Evolutionary conservation across 75 land plant species (phyloP).

Genomic region (Picea glauca): DNA sequence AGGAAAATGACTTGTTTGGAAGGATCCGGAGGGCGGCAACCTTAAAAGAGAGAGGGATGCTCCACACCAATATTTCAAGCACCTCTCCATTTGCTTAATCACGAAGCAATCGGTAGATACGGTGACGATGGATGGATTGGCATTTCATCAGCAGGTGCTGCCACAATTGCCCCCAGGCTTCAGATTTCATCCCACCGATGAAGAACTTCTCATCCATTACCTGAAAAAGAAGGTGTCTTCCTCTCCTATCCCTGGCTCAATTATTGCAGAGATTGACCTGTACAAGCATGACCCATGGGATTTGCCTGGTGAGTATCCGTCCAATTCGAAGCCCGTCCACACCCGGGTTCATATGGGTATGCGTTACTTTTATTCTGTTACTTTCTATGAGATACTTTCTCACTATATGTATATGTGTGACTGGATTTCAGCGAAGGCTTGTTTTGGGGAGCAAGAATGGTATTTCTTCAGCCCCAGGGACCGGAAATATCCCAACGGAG

Average conservation of each 20-base stretch:
- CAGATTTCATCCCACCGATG: conserved; percentile 14
- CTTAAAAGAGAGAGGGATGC: not conserved
- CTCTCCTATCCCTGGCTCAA: not conserved
- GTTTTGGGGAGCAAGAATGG: conserved; percentile 54
- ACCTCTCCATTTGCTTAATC: not conserved
- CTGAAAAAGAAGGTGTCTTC: not conserved
- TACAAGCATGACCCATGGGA: conserved; percentile 27
- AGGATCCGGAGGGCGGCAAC: not conserved
- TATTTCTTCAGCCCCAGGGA: conserved; percentile 57
- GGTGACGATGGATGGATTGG: too few species aligned
- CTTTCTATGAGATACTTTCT: too few species aligned
- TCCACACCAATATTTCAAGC: not conserved
- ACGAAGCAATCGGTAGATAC: not conserved
- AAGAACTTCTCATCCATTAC: conserved; percentile 12
- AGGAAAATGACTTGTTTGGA: not conserved
- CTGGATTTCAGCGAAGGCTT: conserved; percentile 32
- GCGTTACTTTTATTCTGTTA: not conserved
- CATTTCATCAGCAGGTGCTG: not conserved
- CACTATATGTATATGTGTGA: not conserved
- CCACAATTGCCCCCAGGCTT: conserved; percentile 12
- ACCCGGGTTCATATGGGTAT: not conserved
- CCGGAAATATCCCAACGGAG: conserved; percentile 53
- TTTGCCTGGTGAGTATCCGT: not conserved
- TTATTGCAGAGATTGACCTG: conserved; percentile 13
- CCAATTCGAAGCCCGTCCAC: not conserved